Evolutionary conservation across 176 grass and related monocot genomes (phyloP).

Genomic region (Luzula sylvatica): DNA sequence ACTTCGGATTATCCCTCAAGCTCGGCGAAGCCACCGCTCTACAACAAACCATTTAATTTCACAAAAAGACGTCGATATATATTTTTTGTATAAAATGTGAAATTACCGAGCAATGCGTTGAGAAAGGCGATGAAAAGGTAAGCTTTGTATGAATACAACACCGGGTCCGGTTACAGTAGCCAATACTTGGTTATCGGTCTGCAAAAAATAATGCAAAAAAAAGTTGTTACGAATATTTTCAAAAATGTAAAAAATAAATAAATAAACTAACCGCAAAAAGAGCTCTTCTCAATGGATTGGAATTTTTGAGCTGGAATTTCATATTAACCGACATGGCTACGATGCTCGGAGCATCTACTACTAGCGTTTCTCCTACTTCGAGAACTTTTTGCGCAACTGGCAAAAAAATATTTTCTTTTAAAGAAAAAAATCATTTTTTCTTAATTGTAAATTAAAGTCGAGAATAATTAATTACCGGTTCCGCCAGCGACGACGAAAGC

Average conservation of each 20-base stretch:
- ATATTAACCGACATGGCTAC: conserved; percentile 69
- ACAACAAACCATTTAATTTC: conserved; percentile 10
- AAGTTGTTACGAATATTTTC: not conserved
- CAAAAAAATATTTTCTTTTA: conserved; percentile 12
- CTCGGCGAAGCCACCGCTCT: conserved; percentile 65
- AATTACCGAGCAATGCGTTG: conserved; percentile 80
- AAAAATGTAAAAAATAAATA: not conserved
- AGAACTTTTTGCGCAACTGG: conserved; percentile 97
- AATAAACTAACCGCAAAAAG: conserved; percentile 49
- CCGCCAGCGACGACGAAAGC: conserved; percentile 89
- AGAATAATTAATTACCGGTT: conserved; percentile 42
- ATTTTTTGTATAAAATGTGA: not conserved
- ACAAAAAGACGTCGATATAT: not conserved
- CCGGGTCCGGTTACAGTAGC: conserved; percentile 77
- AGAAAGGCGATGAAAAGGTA: conserved; percentile 71
- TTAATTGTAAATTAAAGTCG: no score
- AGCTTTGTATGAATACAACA: conserved; percentile 91
- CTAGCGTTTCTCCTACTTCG: conserved; percentile 46
- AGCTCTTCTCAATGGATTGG: conserved; percentile 56
- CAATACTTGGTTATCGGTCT: conserved; percentile 68
- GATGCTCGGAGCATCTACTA: conserved; percentile 69
- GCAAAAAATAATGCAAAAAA: conserved; percentile 8
- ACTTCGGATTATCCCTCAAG: conserved; percentile 91
- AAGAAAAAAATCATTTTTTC: no score
- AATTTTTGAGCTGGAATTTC: conserved; percentile 66